Evolutionary conservation across 2,329 filamentous ascomycete species (phyloP), one percentile per base, ranked within the genome.

Genomic region (Beauveria brongniartii): DNA sequence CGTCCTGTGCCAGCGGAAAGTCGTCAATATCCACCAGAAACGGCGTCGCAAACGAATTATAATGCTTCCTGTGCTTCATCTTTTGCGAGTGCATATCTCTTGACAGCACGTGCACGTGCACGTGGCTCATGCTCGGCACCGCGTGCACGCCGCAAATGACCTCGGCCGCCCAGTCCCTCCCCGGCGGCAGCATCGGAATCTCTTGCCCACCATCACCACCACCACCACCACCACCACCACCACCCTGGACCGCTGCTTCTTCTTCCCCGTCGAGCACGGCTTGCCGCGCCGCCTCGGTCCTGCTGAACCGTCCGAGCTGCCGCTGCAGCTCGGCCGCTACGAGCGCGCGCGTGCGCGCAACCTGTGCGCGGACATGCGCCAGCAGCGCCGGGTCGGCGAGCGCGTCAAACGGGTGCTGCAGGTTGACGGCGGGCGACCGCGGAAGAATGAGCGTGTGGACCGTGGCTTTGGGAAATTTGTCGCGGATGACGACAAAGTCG

Each of bases 401-500:
- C 5, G 90, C 90, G 22, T 89, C 83, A 69, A 93, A 88, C 0
- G 93, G 92, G 67, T 96, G 89, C 12, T 85, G 76, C 6, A 80
- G 75, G 66, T 80, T 84, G 69, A 86, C 83, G 2, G 71, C 68
- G 1, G 78, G 69, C 46, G 88, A 83, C 55, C 92, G 88, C 7
- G 92, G 91, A 5, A 97, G 84, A n/a, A 97, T 83, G 3, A 99
- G 88, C 1, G 91, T 81, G 75, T 99, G 94, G 4, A 97, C 80
- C 3, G 83, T 85, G 3, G 90, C 84, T 74, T 97, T 99, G 9
- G 94, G 92, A 70, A 85, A 99, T 63, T 85, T 78, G 75, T 99
- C 94, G 67, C 87, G 82, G 71, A 97, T 90, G 22, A 85, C 82
- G 60, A 92, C 89, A 66, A 89, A 91, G 63, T 85, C 77, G 12